A percentile compares a stretch with the other conserved stretches of the same genome.
phyloP scores from a whole-genome alignment of 2,329 filamentous ascomycete species.

The Davidsoniella eucalypti region DNA sequence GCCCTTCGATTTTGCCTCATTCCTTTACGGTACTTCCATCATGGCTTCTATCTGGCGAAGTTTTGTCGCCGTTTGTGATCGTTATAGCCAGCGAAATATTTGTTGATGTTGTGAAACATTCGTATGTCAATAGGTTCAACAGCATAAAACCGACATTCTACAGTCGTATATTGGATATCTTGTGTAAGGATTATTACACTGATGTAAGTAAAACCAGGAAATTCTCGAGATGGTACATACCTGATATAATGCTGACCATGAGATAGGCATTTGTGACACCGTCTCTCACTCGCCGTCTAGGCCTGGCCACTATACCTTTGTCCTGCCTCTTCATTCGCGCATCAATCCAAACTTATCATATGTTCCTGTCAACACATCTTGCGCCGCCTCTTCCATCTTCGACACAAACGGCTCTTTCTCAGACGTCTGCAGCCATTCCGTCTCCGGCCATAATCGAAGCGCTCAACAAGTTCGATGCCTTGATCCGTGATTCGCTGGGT shows the following conservation, averaged over 20 bases:
- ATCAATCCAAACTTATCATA: constrained; percentile 90
- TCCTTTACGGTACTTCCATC: constrained; percentile 81
- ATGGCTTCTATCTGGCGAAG: constrained; percentile 62
- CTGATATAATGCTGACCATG: constrained; percentile 10
- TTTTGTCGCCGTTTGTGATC: constrained; percentile 81
- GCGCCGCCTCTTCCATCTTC: constrained; percentile 54
- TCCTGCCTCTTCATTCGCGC: constrained; percentile 92
- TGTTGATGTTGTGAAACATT: constrained; percentile 93
- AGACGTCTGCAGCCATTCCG: constrained; percentile 40
- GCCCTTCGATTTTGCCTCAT: constrained; percentile 64
- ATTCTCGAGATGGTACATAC: not conserved
- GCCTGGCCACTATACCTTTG: constrained; percentile 78
- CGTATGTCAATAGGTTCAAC: constrained; percentile 97
- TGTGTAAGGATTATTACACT: constrained; percentile 96
- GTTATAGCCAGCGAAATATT: constrained; percentile 93
- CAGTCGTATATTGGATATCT: constrained; percentile 72
- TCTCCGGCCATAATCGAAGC: constrained; percentile 64
- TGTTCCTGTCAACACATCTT: constrained; percentile 83
- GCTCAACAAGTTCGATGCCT: constrained; percentile 59
- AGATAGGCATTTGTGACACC: constrained; percentile 71
- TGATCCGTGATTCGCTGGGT: constrained; percentile 61
- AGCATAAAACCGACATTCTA: constrained; percentile 88
- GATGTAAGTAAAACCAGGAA: constrained; percentile 39
- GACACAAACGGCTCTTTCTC: constrained; percentile 45
- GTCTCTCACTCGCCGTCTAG: constrained; percentile 75